Evolutionary conservation across 805 yeast species (phyloP).

Genomic region (Lipomyces japonicus): DNA sequence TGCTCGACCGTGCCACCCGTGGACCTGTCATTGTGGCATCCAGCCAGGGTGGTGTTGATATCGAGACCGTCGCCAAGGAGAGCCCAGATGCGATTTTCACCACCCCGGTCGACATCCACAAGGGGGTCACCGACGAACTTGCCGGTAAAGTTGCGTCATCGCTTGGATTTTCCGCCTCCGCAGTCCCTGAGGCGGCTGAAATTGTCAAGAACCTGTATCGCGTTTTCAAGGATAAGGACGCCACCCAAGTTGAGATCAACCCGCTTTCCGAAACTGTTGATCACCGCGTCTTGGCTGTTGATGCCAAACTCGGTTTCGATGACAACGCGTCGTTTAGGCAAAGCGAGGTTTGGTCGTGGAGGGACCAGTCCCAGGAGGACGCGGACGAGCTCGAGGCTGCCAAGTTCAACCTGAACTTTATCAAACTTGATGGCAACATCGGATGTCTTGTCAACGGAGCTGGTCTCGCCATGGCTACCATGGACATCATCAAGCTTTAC

Average conservation of each 20-base stretch:
- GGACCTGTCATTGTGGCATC: slow-evolving; percentile 92
- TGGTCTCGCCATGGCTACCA: slow-evolving; percentile 99
- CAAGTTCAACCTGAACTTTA: slow-evolving; percentile 86
- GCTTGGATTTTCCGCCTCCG: slow-evolving; percentile 75
- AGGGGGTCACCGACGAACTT: slow-evolving; percentile 73
- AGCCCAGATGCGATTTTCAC: slow-evolving; percentile 90
- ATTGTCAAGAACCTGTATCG: slow-evolving; percentile 81
- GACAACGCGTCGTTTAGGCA: slow-evolving; percentile 96
- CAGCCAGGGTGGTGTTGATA: slow-evolving; percentile 99
- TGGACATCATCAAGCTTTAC: slow-evolving; percentile 97
- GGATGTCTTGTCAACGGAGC: slow-evolving; percentile 99
- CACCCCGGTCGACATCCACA: slow-evolving; percentile 69
- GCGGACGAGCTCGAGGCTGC: slow-evolving; percentile 94
- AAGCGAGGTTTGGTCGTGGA: slow-evolving; percentile 90
- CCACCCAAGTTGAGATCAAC: slow-evolving; percentile 98
- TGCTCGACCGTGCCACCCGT: slow-evolving; percentile 90
- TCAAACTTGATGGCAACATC: slow-evolving; percentile 96
- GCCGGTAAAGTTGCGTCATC: slow-evolving; percentile 74
- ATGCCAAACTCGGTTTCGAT: slow-evolving; percentile 97
- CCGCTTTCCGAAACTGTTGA: slow-evolving; percentile 92
- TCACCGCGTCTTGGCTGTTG: slow-evolving; percentile 93
- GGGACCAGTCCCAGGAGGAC: slow-evolving; percentile 97
- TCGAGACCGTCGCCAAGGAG: slow-evolving; percentile 93
- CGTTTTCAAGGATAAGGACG: slow-evolving; percentile 86
- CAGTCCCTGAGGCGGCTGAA: slow-evolving; percentile 81